Evolutionary conservation across 176 grass and related monocot species (phyloP).

Genomic region (Oryza glumipatula): DNA sequence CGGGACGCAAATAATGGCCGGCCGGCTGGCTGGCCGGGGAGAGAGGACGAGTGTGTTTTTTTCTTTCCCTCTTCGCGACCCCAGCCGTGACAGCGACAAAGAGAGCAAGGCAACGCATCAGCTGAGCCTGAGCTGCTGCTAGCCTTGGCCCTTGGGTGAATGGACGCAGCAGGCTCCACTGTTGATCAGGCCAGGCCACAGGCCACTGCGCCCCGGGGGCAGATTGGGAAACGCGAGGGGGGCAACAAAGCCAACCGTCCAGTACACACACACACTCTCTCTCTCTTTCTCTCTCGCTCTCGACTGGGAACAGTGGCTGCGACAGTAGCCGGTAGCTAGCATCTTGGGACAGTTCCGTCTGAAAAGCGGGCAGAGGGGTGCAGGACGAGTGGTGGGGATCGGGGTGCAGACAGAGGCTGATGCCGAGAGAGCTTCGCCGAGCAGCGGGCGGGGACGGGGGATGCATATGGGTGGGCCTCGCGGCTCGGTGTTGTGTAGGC

Average conservation of each 20-base stretch:
- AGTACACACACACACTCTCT: neutral
- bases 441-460: neutral
- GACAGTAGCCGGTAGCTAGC: constrained; percentile 33
- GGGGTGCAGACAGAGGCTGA: neutral
- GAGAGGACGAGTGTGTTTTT: neutral
- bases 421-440: neutral
- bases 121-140: neutral
- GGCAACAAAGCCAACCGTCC: constrained; percentile 26
- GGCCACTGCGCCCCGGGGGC: neutral
- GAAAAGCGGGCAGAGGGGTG: constrained; percentile 48
- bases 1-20: constrained; percentile 23
- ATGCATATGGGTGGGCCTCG: neutral
- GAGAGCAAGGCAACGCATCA: neutral
- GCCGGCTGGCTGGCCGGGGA: neutral
- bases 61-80: neutral
- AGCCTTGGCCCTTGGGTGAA: neutral
- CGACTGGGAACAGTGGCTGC: constrained; percentile 31
- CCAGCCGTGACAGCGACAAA: neutral
- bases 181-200: neutral
- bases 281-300: neutral
- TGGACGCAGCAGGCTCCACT: neutral
- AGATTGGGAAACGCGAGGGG: constrained; percentile 42
- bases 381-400: constrained; percentile 49
- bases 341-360: constrained; percentile 51
- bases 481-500: neutral